A percentile compares a stretch with the other conserved stretches of the same genome.
phyloP scores from a whole-genome alignment of 73 alveolate genomes.

The Stentor roeselii region DNA sequence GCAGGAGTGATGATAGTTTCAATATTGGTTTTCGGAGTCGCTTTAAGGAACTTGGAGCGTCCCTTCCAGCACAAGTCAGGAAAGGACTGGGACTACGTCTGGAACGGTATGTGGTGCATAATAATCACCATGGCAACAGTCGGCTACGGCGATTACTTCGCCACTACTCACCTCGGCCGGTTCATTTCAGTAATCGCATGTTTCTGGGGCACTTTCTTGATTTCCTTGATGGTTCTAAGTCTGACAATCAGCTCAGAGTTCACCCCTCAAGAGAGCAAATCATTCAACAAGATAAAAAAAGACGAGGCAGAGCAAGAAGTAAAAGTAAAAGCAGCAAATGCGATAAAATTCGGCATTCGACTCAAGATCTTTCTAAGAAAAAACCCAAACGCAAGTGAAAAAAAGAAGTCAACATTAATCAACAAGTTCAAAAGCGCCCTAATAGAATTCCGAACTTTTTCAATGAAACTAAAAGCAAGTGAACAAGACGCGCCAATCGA shows the following conservation, averaged over 20 bases:
- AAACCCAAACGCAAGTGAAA: constrained; percentile 33
- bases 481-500: constrained; percentile 56
- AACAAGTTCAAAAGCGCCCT: constrained; percentile 38
- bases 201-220: constrained; percentile 53
- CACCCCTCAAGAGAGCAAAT: constrained; percentile 63
- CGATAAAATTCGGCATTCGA: constrained; percentile 28
- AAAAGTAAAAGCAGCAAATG: constrained; percentile 38
- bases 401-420: constrained; percentile 24
- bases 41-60: constrained; percentile 55
- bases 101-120: constrained; percentile 34
- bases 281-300: constrained; percentile 51
- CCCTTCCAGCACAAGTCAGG: constrained; percentile 36
- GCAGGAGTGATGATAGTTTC: constrained; percentile 53
- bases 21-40: constrained; percentile 46
- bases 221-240: constrained; percentile 67
- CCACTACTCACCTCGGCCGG: constrained; percentile 27
- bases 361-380: constrained; percentile 34
- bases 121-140: constrained; percentile 37
- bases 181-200: constrained; percentile 32
- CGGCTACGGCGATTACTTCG: constrained; percentile 33
- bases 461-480: constrained; percentile 37
- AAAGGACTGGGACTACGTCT: constrained; percentile 47
- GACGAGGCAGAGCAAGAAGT: constrained; percentile 37
- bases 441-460: constrained; percentile 34
- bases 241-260: constrained; percentile 66